Evolutionary conservation across 768 basidiomycete species (phyloP).

Genomic region (Phaeolepiota aurea): DNA sequence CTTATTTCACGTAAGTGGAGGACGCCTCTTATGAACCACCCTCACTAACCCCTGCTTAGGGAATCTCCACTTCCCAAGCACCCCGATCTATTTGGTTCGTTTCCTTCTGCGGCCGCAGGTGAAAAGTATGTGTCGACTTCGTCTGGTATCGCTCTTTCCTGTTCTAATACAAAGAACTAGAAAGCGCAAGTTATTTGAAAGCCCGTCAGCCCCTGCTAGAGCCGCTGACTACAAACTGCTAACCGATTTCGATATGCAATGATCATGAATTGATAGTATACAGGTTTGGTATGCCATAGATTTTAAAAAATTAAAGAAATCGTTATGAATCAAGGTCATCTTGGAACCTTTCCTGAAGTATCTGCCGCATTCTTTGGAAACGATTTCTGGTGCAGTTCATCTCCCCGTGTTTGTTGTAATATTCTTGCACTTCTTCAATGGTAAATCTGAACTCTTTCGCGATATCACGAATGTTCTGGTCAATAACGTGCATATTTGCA

Average conservation of each 20-base stretch:
- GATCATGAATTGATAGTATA: too few species aligned
- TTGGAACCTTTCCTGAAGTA: conserved; percentile 28
- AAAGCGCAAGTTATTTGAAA: conserved; percentile 69
- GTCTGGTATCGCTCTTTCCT: too few species aligned
- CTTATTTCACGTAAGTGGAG: conserved; percentile 73
- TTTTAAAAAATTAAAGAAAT: conserved; percentile 2
- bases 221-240: conserved; percentile 61
- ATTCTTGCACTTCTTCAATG: conserved; percentile 68
- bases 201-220: conserved; percentile 73
- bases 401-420: conserved; percentile 67
- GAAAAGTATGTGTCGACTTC: conserved; percentile 70
- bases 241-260: conserved; percentile 50
- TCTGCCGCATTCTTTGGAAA: conserved; percentile 61
- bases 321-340: conserved; percentile 15
- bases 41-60: conserved; percentile 25
- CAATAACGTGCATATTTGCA: conserved; percentile 53
- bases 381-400: conserved; percentile 55
- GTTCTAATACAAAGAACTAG: too few species aligned
- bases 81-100: conserved; percentile 90
- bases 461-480: conserved; percentile 57
- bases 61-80: conserved; percentile 96
- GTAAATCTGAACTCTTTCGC: conserved; percentile 66
- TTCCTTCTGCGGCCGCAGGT: conserved; percentile 93
- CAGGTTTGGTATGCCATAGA: too few species aligned
- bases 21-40: too few species aligned